Conservation (phyloP, 345 rosid genomes). For the Rhizophora apiculata region DNA sequence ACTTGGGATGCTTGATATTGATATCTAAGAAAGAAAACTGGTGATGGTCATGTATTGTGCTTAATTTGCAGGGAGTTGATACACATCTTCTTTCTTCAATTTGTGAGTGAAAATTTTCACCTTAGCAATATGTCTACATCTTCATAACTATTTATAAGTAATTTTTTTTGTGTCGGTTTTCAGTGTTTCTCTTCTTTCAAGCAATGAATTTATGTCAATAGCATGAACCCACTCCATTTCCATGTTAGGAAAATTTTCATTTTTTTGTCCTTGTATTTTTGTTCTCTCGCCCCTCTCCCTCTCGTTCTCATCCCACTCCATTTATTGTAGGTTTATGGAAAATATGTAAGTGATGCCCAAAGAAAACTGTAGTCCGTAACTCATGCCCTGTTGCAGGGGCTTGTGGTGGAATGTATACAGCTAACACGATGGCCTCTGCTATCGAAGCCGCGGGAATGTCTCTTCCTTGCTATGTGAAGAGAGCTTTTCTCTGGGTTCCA, state of each 20-base stretch:
- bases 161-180: not conserved
- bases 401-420: constrained; percentile 99
- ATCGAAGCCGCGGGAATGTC: constrained; percentile 99
- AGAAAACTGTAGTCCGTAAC: constrained; percentile 65
- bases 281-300: not conserved
- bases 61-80: too few relatives aligned
- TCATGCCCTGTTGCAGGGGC: constrained; percentile 99
- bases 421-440: constrained; percentile 99
- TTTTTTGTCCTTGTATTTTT: not conserved
- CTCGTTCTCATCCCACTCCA: too few relatives aligned
- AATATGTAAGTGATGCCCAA: constrained; percentile 77
- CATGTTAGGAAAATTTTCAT: not conserved
- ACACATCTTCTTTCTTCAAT: too few relatives aligned
- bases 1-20: not conserved
- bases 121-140: too few relatives aligned
- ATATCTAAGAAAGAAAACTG: not conserved
- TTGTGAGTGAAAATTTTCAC: too few relatives aligned
- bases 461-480: constrained; percentile 59
- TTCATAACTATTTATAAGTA: too few relatives aligned
- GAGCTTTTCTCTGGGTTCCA: constrained; percentile 1
- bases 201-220: not conserved
- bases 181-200: not conserved
- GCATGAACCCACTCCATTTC: not conserved
- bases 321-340: constrained; percentile 67
- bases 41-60: not conserved